These are phyloP conservation scores for Neoboletus magnificus DNA, from an alignment of 768 basidiomycete species.

Conservation along the genomic window DNA sequence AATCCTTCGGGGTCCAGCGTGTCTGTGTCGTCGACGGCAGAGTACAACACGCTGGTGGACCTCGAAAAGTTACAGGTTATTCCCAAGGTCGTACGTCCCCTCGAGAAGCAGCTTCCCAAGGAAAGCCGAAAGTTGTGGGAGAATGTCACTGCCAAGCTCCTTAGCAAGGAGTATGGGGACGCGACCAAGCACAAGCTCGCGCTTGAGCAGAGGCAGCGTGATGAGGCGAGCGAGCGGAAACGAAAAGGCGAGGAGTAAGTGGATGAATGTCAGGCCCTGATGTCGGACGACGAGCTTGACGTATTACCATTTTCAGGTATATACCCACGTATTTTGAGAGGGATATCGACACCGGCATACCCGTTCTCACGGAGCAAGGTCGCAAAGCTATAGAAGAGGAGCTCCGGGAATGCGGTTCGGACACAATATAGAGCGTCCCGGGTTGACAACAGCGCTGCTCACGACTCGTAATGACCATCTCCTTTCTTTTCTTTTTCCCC, in stretches of 20 bases:
- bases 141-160: constrained; percentile 66
- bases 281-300: not conserved
- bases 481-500: not conserved
- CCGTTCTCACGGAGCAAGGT: constrained; percentile 68
- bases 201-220: constrained; percentile 93
- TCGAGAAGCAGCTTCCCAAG: constrained; percentile 70
- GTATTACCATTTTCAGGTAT: constrained; percentile 45
- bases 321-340: constrained; percentile 73
- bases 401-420: constrained; percentile 29
- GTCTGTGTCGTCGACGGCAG: constrained; percentile 42
- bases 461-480: constrained; percentile 10
- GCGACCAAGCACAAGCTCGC: constrained; percentile 88
- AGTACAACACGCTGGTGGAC: constrained; percentile 72
- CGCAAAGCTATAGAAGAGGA: constrained; percentile 73
- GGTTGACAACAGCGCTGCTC: not conserved
- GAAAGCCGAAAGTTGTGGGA: constrained; percentile 93
- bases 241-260: constrained; percentile 75
- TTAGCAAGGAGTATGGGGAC: constrained; percentile 84
- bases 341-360: constrained; percentile 62
- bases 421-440: constrained; percentile 11
- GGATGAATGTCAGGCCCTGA: not conserved
- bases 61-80: constrained; percentile 64
- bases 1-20: constrained; percentile 47
- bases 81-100: constrained; percentile 81
- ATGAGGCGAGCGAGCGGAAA: constrained; percentile 84